These are phyloP conservation scores for Cutaneotrichosporon sp. DNA, from an alignment of 1,284 basidiomycete species.

Conservation along the genomic window DNA sequence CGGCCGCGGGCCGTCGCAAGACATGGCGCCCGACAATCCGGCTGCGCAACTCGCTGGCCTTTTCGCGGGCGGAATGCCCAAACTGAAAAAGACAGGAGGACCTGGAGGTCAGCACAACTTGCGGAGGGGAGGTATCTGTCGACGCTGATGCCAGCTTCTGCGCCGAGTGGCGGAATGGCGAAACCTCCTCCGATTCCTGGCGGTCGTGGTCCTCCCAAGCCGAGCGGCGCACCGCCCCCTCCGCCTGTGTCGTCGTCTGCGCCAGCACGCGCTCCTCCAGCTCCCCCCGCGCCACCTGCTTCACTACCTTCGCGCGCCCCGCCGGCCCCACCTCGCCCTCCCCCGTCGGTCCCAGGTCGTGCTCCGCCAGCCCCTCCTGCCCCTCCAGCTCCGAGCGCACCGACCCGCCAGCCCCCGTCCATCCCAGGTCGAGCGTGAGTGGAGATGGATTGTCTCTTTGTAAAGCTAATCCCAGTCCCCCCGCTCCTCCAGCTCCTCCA, in stretches of 20 bases:
- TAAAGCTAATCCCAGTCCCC: conserved; percentile 54
- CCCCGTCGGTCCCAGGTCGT: conserved; percentile 19
- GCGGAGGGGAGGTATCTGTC: neutral
- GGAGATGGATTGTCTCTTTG: neutral
- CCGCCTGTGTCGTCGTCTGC: conserved; percentile 15
- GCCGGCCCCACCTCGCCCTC: conserved; percentile 15
- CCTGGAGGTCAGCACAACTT: conserved; percentile 51
- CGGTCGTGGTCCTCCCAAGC: conserved; percentile 56
- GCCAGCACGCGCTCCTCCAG: conserved; percentile 8
- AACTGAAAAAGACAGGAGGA: conserved; percentile 69
- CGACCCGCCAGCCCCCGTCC: conserved; percentile 42
- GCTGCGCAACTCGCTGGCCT: conserved; percentile 72
- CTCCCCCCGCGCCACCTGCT: conserved; percentile 10
- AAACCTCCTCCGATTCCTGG: conserved; percentile 25
- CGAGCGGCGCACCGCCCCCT: conserved; percentile 51
- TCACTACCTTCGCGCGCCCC: conserved; percentile 16
- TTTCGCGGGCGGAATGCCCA: conserved; percentile 87
- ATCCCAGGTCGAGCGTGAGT: conserved; percentile 56
- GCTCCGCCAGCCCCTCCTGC: neutral
- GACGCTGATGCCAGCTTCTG: too few species aligned
- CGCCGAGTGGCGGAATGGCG: conserved; percentile 15
- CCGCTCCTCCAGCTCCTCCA: conserved; percentile 54
- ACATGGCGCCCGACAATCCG: conserved; percentile 24
- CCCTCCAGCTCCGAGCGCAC: conserved; percentile 25
- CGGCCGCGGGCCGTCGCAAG: conserved; percentile 12